Evolutionary conservation across 2,329 filamentous ascomycete genomes (phyloP).

Genomic region (Cordyceps cateniannulata): DNA sequence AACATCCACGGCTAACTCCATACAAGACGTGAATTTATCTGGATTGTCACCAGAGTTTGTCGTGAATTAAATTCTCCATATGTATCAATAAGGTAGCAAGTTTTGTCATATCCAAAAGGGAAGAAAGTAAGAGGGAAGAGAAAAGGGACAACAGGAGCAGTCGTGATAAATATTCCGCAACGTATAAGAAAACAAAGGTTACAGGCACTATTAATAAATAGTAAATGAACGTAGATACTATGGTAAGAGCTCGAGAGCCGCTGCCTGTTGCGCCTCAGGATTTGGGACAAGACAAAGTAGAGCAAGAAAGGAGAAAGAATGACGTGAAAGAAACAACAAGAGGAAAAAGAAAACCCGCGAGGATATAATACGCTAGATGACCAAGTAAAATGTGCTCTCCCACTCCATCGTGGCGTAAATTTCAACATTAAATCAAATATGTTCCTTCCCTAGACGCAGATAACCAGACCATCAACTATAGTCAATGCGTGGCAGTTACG

Average conservation of each 20-base stretch:
- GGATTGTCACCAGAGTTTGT: not conserved
- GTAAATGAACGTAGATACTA: not conserved
- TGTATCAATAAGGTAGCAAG: not conserved
- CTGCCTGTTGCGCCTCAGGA: not conserved
- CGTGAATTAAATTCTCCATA: not conserved
- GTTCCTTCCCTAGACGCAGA: not conserved
- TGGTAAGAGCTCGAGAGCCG: slow-evolving; percentile 4
- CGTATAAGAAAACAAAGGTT: not conserved
- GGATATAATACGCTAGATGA: slow-evolving; percentile 6
- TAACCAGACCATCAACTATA: not conserved
- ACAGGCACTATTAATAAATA: not conserved
- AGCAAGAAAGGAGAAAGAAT: not conserved
- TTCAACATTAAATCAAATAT: not conserved
- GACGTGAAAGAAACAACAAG: not conserved
- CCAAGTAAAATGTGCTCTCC: not conserved
- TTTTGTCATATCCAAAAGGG: not conserved
- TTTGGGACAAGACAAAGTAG: not conserved
- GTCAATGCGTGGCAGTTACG: not conserved
- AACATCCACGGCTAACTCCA: too few relatives aligned
- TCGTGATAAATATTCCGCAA: not conserved
- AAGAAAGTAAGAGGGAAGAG: not conserved
- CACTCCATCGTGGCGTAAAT: not conserved
- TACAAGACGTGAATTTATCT: too few relatives aligned
- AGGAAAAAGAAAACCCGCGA: not conserved
- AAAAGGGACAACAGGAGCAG: not conserved